These are phyloP conservation scores for Astragalus glycyphyllos DNA, from an alignment of 306 rosid genomes.

Conservation along the genomic window DNA sequence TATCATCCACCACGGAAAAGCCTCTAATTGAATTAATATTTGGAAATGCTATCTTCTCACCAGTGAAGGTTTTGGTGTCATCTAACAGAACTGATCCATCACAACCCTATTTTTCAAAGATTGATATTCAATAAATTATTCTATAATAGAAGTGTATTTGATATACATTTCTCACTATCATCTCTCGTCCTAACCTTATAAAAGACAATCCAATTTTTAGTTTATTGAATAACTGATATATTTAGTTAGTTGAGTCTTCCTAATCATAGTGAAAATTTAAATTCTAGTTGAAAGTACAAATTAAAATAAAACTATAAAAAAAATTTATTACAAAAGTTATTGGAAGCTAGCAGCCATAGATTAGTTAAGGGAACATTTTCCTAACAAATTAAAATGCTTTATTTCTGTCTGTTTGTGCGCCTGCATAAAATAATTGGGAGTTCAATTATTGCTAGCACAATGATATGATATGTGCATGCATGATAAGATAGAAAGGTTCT, in stretches of 20 bases:
- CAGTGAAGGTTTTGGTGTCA: conserved; percentile 41
- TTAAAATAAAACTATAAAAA: conserved; percentile 1
- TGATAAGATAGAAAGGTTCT: conserved; percentile 24
- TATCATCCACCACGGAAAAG: conserved; percentile 46
- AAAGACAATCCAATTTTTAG: no score
- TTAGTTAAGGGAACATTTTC: not conserved
- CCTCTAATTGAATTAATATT: conserved; percentile 49
- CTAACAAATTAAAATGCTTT: conserved; percentile 13
- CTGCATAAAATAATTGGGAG: not conserved
- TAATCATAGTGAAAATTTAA: not conserved
- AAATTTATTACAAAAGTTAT: conserved; percentile 2
- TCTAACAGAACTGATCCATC: conserved; percentile 57
- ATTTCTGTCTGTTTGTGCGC: conserved; percentile 18
- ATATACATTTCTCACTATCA: not conserved
- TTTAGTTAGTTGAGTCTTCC: not conserved
- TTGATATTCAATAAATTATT: not conserved
- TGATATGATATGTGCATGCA: not conserved
- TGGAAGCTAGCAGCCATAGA: conserved; percentile 16
- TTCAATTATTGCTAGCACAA: conserved; percentile 26
- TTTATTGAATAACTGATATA: no score
- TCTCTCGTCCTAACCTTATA: no score
- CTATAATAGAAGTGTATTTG: not conserved
- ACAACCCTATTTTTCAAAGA: conserved; percentile 41
- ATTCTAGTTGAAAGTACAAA: conserved; percentile 16
- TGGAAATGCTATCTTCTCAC: conserved; percentile 46